Conservation (phyloP, 345 rosid species). For the Moricandia arvensis region DNA sequence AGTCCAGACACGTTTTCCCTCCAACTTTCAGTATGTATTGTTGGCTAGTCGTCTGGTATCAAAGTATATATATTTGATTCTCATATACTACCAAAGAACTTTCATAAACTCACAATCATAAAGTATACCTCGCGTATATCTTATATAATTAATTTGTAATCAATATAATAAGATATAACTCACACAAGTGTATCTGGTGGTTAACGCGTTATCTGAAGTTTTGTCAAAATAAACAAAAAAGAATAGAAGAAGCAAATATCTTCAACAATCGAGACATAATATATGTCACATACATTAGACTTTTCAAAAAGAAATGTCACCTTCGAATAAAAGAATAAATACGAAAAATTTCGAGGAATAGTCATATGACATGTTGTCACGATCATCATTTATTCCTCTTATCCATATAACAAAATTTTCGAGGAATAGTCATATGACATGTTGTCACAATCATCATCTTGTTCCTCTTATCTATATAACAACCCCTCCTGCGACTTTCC, state of each 20-base stretch:
- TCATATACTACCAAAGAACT: background rate
- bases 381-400: conserved; percentile 14
- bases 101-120: background rate
- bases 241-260: background rate
- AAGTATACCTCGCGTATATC: background rate
- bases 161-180: background rate
- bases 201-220: background rate
- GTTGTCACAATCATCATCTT: conserved; percentile 24
- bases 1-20: background rate
- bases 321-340: background rate
- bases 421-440: conserved; percentile 15
- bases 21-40: background rate
- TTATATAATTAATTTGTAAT: background rate
- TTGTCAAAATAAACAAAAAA: background rate
- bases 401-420: conserved; percentile 12
- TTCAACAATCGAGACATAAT: background rate
- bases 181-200: background rate
- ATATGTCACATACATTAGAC: conserved; percentile 3
- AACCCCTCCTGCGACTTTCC: background rate
- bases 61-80: background rate
- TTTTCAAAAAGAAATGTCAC: conserved; percentile 14
- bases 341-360: conserved; percentile 14
- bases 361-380: conserved; percentile 21
- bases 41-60: background rate
- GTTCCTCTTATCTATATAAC: conserved; percentile 16